phyloP scores from a whole-genome alignment of 106 monocot genomes.

The Dactylorhiza incarnata region DNA sequence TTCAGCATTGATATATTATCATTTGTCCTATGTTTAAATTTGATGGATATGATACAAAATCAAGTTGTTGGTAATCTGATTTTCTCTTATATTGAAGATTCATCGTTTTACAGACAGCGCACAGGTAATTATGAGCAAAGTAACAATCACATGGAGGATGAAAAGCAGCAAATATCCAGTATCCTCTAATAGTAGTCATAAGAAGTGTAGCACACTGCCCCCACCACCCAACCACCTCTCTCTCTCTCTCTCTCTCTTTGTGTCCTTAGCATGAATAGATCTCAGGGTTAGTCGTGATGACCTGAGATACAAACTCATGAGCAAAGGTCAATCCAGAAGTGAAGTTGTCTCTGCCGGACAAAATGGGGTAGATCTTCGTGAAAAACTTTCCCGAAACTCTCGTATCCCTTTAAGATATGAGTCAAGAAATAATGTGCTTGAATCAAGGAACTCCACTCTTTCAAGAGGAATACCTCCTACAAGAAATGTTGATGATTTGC shows the following conservation, averaged over 20 bases:
- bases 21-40: background rate
- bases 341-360: slow-evolving; percentile 12
- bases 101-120: slow-evolving; percentile 35
- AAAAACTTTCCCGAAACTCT: slow-evolving; percentile 49
- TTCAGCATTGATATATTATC: background rate
- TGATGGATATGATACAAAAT: background rate
- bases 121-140: slow-evolving; percentile 23
- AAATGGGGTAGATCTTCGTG: slow-evolving; percentile 51
- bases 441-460: slow-evolving; percentile 19
- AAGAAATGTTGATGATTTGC: slow-evolving; percentile 69
- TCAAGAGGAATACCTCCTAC: slow-evolving; percentile 43
- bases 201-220: background rate
- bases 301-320: slow-evolving; percentile 73
- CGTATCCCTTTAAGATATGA: slow-evolving; percentile 22
- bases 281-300: slow-evolving; percentile 50
- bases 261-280: slow-evolving; percentile 40
- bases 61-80: background rate
- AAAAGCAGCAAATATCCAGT: slow-evolving; percentile 23
- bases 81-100: background rate
- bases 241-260: background rate
- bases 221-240: background rate
- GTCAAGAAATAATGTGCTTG: slow-evolving; percentile 10
- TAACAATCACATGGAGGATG: slow-evolving; percentile 28
- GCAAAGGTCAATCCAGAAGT: slow-evolving; percentile 38
- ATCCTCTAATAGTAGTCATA: slow-evolving; percentile 18